Evolutionary conservation across 805 yeast species (phyloP).

Genomic region (Saturnispora halmiae): DNA sequence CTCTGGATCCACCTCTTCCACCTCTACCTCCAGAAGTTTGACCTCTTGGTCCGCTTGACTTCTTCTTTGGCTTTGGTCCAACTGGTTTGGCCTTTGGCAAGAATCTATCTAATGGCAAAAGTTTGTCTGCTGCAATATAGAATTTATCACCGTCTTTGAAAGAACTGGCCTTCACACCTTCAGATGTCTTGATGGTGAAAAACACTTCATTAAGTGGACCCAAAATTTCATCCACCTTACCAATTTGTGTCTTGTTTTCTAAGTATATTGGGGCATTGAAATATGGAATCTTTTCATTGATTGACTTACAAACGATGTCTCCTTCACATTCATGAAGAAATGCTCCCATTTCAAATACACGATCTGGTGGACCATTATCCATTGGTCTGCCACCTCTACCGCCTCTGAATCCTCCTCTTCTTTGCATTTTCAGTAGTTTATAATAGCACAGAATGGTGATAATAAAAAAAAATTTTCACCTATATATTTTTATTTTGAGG

Average conservation of each 20-base stretch:
- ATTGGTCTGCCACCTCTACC: conserved; percentile 61
- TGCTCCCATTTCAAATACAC: conserved; percentile 89
- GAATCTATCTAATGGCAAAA: conserved; percentile 92
- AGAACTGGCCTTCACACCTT: conserved; percentile 90
- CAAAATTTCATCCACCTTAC: conserved; percentile 95
- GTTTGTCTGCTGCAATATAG: conserved; percentile 89
- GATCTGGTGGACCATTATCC: conserved; percentile 94
- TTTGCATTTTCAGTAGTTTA: conserved; percentile 37
- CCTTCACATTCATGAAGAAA: conserved; percentile 92
- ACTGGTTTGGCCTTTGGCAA: conserved; percentile 89
- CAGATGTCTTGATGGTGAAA: conserved; percentile 92
- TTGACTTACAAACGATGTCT: conserved; percentile 92
- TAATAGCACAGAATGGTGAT: background rate
- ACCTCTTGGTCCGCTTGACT: conserved; percentile 52
- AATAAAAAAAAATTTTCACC: background rate
- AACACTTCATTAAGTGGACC: conserved; percentile 98
- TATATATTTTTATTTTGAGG: background rate
- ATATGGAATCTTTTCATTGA: conserved; percentile 90
- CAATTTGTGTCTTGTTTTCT: conserved; percentile 92
- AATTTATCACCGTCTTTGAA: conserved; percentile 95
- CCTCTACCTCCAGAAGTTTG: conserved; percentile 37
- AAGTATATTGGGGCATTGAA: conserved; percentile 97
- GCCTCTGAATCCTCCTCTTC: conserved; percentile 62
- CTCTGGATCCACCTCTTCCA: conserved; percentile 41
- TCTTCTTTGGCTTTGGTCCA: conserved; percentile 74